Base-by-base conservation (phyloP, 176 grass and related monocot genomes). In the Juncus inflexus region DNA sequence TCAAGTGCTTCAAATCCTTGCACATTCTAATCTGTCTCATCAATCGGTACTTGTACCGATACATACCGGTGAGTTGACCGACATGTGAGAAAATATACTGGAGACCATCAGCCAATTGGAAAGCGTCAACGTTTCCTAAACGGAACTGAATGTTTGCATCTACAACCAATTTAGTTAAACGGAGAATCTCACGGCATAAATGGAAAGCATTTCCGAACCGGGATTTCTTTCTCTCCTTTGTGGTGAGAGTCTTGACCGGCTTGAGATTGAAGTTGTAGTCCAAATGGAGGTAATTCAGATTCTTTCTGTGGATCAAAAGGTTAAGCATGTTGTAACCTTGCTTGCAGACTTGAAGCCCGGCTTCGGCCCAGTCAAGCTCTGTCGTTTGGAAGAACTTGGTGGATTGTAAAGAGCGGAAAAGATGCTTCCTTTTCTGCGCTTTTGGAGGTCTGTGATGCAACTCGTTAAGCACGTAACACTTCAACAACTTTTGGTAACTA, bases 161-260 rank as follows among this genome's bases (percentile, higher is more conserved):
- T 72, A 97, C 85, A 38, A 97, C 94, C 61, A 97, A 62, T 72
- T 97, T 97, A 15, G 94, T 97, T 60, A 97, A 83, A 69, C 94
- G 82, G 37, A 97, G 83, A 64, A 97, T 97, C 72, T 97, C 94
- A 83, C 88, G 85, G 52, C 94, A 97, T 35, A 97, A 60, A 86
- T 97, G 94, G 28, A 97, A 97, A 35, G 94, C 94, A 86, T 97
- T 97, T 79, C 94, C 94, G 83, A 97, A 97, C 42, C 94, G 88
- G 69, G 94, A 97, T 69, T 97, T 97, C 62, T 97, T 97, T 45
- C 94, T 85, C 66, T 97, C 94, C 76, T 97, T 97, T 40, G 94
- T 97, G 12, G 94, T 97, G 42, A 97, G 94, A 41, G 94, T 97
- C 77, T 97, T 97, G 58, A 97, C 94, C 36, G 94, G 94, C 63